Evolutionary conservation across 129 eudicot species (phyloP).

Genomic region (Gnaphalium uliginosum): DNA sequence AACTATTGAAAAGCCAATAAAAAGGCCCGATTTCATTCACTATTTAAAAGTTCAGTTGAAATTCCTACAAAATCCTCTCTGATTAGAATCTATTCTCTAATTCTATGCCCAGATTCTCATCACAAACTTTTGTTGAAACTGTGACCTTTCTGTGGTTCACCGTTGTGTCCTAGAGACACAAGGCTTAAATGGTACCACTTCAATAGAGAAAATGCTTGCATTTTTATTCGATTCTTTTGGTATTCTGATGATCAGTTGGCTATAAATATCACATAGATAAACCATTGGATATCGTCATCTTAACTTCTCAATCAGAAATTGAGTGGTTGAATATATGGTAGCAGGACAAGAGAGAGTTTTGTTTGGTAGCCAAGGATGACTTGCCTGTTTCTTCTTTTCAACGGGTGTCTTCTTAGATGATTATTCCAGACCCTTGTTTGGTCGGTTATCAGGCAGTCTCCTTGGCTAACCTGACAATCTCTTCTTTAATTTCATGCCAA

Average conservation of each 20-base stretch:
- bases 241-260: background rate
- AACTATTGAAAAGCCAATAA: conserved; percentile 29
- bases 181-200: conserved; percentile 22
- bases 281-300: conserved; percentile 7
- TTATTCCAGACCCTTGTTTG: conserved; percentile 11
- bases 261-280: conserved; percentile 30
- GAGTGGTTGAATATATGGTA: conserved; percentile 18
- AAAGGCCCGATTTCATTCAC: conserved; percentile 13
- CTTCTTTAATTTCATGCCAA: conserved; percentile 1
- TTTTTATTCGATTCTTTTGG: background rate
- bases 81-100: conserved; percentile 36
- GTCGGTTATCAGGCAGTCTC: conserved; percentile 49
- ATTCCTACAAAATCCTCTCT: conserved; percentile 12
- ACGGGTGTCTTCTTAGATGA: conserved; percentile 17
- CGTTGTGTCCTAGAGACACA: background rate
- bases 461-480: conserved; percentile 43
- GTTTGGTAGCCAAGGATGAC: conserved; percentile 80
- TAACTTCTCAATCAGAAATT: background rate
- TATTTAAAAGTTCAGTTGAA: conserved; percentile 31
- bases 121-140: conserved; percentile 11
- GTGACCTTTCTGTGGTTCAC: conserved; percentile 18
- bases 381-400: conserved; percentile 47
- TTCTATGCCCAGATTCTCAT: background rate
- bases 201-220: conserved; percentile 3
- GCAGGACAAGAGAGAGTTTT: conserved; percentile 27